Base-by-base conservation (phyloP, 1,139 yeast species). In the Torulaspora globosa region DNA sequence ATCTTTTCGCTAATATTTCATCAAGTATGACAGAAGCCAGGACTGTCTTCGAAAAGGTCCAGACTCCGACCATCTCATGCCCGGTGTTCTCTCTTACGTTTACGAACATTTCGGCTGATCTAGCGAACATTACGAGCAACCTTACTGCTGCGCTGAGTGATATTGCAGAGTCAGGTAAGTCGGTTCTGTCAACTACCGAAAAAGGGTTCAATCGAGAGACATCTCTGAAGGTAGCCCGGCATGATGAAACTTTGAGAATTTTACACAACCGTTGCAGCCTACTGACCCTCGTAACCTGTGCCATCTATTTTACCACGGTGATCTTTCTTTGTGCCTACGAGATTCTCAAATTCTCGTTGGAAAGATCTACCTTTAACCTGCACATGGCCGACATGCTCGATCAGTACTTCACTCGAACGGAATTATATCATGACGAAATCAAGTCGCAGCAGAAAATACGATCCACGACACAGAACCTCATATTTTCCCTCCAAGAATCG, bases 281-380 rank as follows among this genome's bases (percentile, higher is more conserved):
- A 11, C 26, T 46, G 14, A 29, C 49, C 5, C 39, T 36, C 3
- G 23, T 38, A 10, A 36, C 36, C 35, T 37, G 38, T 19, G 30
- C 39, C 23, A 9, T 34, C 21, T 48, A 43, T 36, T 21, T 37
- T 6, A 28, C 35, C 23, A 29, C 39, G 7, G 35, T 41, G n/a
- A 14, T 40, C 3, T 18, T 31, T 9, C 35, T 35, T 7, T 37
- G 43, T 11, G 16, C 31, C 15, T 46, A 35, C 14, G 49, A 48
- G 28, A 43, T 49, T 44, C 19, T 48, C 26, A 34, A n/a, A 12
- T 48, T 26, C 27, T 37, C 45, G 5, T 38, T 37, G 35, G 49
- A 48, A 16, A 35, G 19, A 26, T 31, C 36, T 11, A 38, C 35
- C 14, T 48, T 48, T 14, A 48, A 40, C 26, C 7, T 32, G 14